Conservation (phyloP, 2,329 filamentous ascomycete species). For the Pseudogymnoascus sp. region DNA sequence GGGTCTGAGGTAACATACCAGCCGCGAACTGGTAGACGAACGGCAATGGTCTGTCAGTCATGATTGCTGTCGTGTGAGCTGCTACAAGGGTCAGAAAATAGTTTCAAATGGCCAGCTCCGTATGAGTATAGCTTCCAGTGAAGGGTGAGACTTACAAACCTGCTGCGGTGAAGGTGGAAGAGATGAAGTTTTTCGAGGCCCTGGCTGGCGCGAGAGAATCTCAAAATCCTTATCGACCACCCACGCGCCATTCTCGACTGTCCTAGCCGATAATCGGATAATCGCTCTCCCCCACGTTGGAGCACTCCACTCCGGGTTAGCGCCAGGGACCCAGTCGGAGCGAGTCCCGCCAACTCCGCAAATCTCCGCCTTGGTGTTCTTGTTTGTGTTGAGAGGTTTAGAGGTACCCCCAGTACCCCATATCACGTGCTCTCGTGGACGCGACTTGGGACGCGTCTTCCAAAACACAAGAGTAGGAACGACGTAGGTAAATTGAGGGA, state of each 20-base stretch:
- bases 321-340: not conserved
- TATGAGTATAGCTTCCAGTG: not conserved
- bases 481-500: not conserved
- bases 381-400: not conserved
- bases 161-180: constrained; percentile 1
- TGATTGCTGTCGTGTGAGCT: constrained; percentile 32
- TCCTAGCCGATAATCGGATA: constrained; percentile 6
- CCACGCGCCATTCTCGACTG: not conserved
- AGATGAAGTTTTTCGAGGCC: not conserved
- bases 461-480: not conserved
- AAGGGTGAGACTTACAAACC: not conserved
- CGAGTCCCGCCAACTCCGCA: not conserved
- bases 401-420: constrained; percentile 3
- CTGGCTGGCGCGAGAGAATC: not conserved
- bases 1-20: constrained; percentile 43
- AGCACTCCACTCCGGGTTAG: not conserved
- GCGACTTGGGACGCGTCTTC: constrained; percentile 10
- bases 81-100: not conserved
- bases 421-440: constrained; percentile 7
- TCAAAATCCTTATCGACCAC: constrained; percentile 3
- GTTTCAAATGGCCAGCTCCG: not conserved
- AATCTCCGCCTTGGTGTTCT: not conserved
- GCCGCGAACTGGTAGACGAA: constrained; percentile 94
- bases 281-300: constrained; percentile 7
- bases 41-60: constrained; percentile 68